Percentiles rank a stretch among this genome's conserved stretches.
phyloP scores from a whole-genome alignment of 164 flowering plant genomes.

The Vitis vinifera region DNA sequence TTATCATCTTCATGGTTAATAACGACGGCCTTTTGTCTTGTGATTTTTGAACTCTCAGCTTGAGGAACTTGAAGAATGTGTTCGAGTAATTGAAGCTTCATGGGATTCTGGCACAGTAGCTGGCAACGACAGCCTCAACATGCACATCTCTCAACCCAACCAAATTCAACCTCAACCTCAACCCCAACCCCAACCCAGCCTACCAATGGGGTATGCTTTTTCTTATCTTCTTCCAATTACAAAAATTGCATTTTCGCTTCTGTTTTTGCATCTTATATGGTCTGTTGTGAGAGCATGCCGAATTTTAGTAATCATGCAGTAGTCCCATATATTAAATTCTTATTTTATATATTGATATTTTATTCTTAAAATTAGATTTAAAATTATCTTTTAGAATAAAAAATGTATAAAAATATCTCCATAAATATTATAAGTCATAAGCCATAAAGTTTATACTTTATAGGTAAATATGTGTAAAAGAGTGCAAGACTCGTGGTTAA shows the following conservation, averaged over 20 bases:
- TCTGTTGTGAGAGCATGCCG: not conserved
- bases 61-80: not conserved
- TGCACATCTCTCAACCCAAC: not conserved
- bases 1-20: too few relatives aligned
- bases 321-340: too few relatives aligned
- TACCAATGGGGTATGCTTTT: not conserved
- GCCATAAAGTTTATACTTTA: too few relatives aligned
- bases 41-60: constrained; percentile 4
- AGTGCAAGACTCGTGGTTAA: too few relatives aligned
- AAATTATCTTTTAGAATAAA: too few relatives aligned
- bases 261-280: too few relatives aligned
- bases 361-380: too few relatives aligned
- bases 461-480: too few relatives aligned
- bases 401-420: too few relatives aligned
- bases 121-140: not conserved
- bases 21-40: not conserved
- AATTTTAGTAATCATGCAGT: not conserved
- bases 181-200: not conserved
- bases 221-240: not conserved
- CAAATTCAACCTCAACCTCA: not conserved
- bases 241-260: not conserved
- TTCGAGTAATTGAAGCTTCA: not conserved
- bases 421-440: too few relatives aligned
- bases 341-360: too few relatives aligned
- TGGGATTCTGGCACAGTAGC: not conserved